A percentile compares a stretch with the other conserved stretches of the same genome.
Evolutionary conservation across 2,329 filamentous ascomycete genomes (phyloP).

Genomic region (Hymenoscyphus fructigenus): DNA sequence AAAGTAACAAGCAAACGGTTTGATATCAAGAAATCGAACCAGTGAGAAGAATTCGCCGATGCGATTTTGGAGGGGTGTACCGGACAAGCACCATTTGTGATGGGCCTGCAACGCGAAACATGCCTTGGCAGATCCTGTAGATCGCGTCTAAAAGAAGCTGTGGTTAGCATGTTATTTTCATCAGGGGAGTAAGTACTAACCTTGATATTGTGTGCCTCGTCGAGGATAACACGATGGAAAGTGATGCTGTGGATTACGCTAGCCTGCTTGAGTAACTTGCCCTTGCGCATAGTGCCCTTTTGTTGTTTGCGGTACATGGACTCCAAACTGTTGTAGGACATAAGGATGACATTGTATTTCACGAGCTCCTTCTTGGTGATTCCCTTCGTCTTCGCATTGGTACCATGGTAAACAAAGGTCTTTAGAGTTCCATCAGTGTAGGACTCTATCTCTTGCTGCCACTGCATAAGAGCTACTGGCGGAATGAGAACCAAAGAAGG

Average conservation of each 20-base stretch:
- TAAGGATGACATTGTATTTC: slow-evolving; percentile 90
- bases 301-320: slow-evolving; percentile 90
- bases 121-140: slow-evolving; percentile 88
- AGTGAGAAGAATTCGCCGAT: slow-evolving; percentile 97
- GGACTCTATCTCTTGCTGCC: slow-evolving; percentile 76
- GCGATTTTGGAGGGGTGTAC: slow-evolving; percentile 93
- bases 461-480: slow-evolving; percentile 93
- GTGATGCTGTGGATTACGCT: slow-evolving; percentile 79
- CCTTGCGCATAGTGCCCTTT: slow-evolving; percentile 82
- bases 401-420: slow-evolving; percentile 86
- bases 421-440: slow-evolving; percentile 88
- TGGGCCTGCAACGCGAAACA: slow-evolving; percentile 86
- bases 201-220: slow-evolving; percentile 95
- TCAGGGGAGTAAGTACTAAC: slow-evolving; percentile 37
- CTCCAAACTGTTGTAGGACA: slow-evolving; percentile 91
- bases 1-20: slow-evolving; percentile 89
- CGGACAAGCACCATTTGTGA: slow-evolving; percentile 94
- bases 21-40: slow-evolving; percentile 84
- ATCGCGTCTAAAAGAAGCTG: slow-evolving; percentile 57
- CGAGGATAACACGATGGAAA: slow-evolving; percentile 89
- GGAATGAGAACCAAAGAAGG: slow-evolving; percentile 88
- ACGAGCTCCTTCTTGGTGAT: slow-evolving; percentile 73
- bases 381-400: slow-evolving; percentile 78
- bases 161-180: slow-evolving; percentile 22
- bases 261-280: slow-evolving; percentile 76